Evolutionary conservation across 1,284 basidiomycete genomes (phyloP).

Genomic region (Cerioporus squamosus): DNA sequence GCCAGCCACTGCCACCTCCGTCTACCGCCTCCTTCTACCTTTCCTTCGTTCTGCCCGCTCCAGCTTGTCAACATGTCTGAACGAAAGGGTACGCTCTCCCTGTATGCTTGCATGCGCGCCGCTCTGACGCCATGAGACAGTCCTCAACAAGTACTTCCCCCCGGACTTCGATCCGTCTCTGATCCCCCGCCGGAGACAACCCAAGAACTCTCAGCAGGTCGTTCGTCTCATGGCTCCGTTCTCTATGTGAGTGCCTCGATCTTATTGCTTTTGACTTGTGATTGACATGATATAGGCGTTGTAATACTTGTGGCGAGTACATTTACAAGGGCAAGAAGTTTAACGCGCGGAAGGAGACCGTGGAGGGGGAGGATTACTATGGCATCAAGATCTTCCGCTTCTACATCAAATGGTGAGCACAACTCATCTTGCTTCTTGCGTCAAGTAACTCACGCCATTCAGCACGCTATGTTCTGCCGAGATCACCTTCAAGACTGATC

Average conservation of each 20-base stretch:
- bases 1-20: background rate
- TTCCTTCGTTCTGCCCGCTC: background rate
- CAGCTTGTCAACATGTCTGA: constrained; percentile 72
- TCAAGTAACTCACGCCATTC: background rate
- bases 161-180: constrained; percentile 98
- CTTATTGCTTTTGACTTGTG: background rate
- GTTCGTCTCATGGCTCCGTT: constrained; percentile 99
- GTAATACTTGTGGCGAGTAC: constrained; percentile 96
- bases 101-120: background rate
- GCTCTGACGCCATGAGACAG: constrained; percentile 39
- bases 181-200: constrained; percentile 87
- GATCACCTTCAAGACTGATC: constrained; percentile 99
- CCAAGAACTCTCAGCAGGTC: constrained; percentile 93
- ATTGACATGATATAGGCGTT: constrained; percentile 60
- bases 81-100: constrained; percentile 69
- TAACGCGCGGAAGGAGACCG: constrained; percentile 98
- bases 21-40: background rate
- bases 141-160: constrained; percentile 91
- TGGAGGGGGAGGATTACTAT: constrained; percentile 95
- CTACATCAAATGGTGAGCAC: constrained; percentile 78
- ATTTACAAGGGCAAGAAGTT: constrained; percentile 99
- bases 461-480: constrained; percentile 95
- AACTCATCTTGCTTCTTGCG: background rate
- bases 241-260: constrained; percentile 72
- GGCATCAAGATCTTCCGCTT: constrained; percentile 95